Percentiles rank a stretch among this genome's conserved stretches.
Conservation (phyloP, 1,284 basidiomycete genomes). For the Sanghuangporus sanghuang region DNA sequence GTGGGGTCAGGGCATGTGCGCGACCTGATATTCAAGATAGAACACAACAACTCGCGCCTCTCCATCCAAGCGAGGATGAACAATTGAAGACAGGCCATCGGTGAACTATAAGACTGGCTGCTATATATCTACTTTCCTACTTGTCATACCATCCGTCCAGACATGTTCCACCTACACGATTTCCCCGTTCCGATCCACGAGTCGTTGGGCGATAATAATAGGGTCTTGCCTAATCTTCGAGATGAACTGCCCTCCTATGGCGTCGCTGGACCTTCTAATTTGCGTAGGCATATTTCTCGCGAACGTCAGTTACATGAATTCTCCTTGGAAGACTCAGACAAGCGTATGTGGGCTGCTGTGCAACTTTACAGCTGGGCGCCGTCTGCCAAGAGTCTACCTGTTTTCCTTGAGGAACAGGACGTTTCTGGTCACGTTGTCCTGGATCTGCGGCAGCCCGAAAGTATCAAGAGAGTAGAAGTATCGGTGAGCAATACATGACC, state of each 20-base stretch:
- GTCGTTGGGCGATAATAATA: not conserved
- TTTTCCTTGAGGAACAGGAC: constrained; percentile 11
- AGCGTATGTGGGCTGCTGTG: constrained; percentile 1
- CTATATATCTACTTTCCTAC: not conserved
- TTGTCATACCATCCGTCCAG: not conserved
- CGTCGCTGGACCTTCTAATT: not conserved
- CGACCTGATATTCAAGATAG: not conserved
- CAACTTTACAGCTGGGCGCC: constrained; percentile 10
- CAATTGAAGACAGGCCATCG: not conserved
- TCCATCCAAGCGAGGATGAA: not conserved
- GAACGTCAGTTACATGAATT: constrained; percentile 3
- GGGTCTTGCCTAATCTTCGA: not conserved
- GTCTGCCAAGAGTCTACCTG: constrained; percentile 7
- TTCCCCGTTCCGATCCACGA: not conserved
- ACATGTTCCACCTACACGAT: not conserved
- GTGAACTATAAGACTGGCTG: not conserved
- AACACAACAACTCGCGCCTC: not conserved
- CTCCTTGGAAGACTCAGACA: constrained; percentile 1
- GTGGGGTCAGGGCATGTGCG: not conserved
- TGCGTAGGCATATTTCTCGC: not conserved
- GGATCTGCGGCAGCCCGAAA: constrained; percentile 9
- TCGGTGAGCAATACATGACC: constrained; percentile 3
- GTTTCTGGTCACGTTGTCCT: constrained; percentile 11
- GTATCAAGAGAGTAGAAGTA: constrained; percentile 11
- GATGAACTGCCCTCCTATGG: constrained; percentile 1